phyloP scores from a whole-genome alignment of 768 basidiomycete genomes.

The Suillus weaverae region DNA sequence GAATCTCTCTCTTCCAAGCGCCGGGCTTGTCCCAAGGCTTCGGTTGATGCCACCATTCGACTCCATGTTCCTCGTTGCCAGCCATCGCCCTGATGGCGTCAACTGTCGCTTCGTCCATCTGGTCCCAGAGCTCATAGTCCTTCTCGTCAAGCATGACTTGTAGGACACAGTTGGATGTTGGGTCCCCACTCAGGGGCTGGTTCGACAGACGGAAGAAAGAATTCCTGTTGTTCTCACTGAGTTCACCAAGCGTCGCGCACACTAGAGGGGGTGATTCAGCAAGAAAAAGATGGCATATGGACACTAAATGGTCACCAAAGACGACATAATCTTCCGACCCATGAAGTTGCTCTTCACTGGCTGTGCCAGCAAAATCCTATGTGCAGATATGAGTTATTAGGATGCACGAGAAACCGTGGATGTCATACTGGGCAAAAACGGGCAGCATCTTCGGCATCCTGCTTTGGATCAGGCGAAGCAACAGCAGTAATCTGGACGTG shows the following conservation, averaged over 20 bases:
- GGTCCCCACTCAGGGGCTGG: slow-evolving; percentile 3
- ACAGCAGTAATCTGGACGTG: slow-evolving; percentile 7
- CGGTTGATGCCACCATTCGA: not conserved
- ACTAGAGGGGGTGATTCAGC: not conserved
- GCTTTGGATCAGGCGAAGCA: slow-evolving; percentile 13
- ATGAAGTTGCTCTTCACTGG: slow-evolving; percentile 13
- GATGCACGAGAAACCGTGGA: not conserved
- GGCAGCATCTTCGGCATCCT: slow-evolving; percentile 15
- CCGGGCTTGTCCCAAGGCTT: slow-evolving; percentile 3
- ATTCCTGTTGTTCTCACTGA: not conserved
- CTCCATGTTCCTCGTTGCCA: not conserved
- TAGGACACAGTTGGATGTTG: slow-evolving; percentile 14
- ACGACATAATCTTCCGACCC: slow-evolving; percentile 8
- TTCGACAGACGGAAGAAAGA: slow-evolving; percentile 1
- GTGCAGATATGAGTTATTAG: not conserved
- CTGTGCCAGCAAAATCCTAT: slow-evolving; percentile 17
- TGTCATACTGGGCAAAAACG: slow-evolving; percentile 13
- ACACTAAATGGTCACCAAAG: not conserved
- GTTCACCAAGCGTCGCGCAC: slow-evolving; percentile 1
- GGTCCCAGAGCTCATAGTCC: slow-evolving; percentile 7
- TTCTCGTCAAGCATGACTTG: slow-evolving; percentile 13
- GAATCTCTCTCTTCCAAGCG: not conserved
- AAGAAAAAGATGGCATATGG: not conserved
- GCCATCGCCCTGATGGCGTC: not conserved
- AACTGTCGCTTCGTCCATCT: slow-evolving; percentile 11